Percentiles rank a stretch among this genome's conserved stretches.
Evolutionary conservation across 2,329 filamentous ascomycete genomes (phyloP).

Genomic region (Leptographium radiaticola): DNA sequence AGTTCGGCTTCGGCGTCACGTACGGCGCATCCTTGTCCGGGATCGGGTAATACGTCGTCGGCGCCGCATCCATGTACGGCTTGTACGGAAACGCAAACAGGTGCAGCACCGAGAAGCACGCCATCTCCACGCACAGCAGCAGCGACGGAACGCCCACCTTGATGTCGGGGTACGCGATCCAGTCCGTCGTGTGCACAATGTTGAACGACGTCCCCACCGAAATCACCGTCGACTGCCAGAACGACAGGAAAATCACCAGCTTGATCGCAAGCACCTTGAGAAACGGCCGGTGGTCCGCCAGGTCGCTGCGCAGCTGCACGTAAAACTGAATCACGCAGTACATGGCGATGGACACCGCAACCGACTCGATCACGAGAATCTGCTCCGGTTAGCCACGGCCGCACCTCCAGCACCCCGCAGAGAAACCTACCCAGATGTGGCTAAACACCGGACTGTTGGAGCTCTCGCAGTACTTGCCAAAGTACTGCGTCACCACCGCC

Average conservation of each 20-base stretch:
- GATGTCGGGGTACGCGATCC: conserved; percentile 59
- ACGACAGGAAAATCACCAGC: conserved; percentile 80
- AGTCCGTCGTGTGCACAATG: conserved; percentile 45
- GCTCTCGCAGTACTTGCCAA: conserved; percentile 61
- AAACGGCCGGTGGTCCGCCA: conserved; percentile 58
- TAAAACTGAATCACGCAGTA: conserved; percentile 85
- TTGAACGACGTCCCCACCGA: conserved; percentile 44
- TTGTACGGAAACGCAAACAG: conserved; percentile 71
- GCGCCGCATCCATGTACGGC: conserved; percentile 43
- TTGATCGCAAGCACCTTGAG: conserved; percentile 80
- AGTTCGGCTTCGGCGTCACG: conserved; percentile 28
- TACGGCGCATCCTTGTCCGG: conserved; percentile 28
- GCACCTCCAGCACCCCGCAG: neutral
- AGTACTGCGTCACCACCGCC: conserved; percentile 59
- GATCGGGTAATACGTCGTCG: conserved; percentile 32
- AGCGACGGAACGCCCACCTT: conserved; percentile 70
- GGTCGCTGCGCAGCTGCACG: conserved; percentile 55
- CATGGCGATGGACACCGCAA: conserved; percentile 72
- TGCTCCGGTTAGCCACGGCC: conserved; percentile 14
- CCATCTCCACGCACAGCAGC: conserved; percentile 75
- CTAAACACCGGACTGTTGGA: conserved; percentile 66
- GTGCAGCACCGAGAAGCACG: conserved; percentile 64
- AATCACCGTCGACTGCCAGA: conserved; percentile 59
- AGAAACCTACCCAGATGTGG: conserved; percentile 59
- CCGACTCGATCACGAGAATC: conserved; percentile 54